Conservation (phyloP, 1,139 yeast genomes). For the Debaryomyces udenii region DNA sequence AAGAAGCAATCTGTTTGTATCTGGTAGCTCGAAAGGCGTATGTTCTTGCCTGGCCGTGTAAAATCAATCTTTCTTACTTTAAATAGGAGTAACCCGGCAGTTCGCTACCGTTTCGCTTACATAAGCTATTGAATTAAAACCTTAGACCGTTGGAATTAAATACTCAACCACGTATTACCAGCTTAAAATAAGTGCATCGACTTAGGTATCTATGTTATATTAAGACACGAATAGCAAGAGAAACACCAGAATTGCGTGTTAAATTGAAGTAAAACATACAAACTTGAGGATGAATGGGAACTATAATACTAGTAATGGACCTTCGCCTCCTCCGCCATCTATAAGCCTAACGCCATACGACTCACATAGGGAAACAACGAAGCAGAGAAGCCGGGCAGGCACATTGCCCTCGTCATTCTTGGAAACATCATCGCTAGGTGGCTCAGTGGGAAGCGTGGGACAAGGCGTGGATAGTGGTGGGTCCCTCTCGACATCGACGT, state of each 20-base stretch:
- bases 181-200: neutral
- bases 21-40: too few relatives aligned
- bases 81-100: slow-evolving; percentile 5
- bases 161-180: neutral
- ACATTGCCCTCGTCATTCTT: slow-evolving; percentile 54
- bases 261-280: neutral
- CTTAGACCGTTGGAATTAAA: too few relatives aligned
- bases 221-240: neutral
- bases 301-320: slow-evolving; percentile 10
- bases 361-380: slow-evolving; percentile 13
- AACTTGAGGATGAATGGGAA: slow-evolving; percentile 11
- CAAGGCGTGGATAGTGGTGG: slow-evolving; percentile 1
- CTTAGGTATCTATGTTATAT: slow-evolving; percentile 2
- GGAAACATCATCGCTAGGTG: slow-evolving; percentile 4
- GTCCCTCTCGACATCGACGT: slow-evolving; percentile 16
- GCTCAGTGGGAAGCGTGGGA: slow-evolving; percentile 3
- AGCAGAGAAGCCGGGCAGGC: slow-evolving; percentile 56
- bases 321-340: slow-evolving; percentile 38
- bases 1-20: too few relatives aligned
- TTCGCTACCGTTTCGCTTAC: neutral
- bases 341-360: slow-evolving; percentile 34
- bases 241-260: neutral
- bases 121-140: slow-evolving; percentile 5
- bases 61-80: too few relatives aligned
- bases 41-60: too few relatives aligned